phyloP scores from a whole-genome alignment of 2,329 filamentous ascomycete genomes.

The Leptographium procerum region DNA sequence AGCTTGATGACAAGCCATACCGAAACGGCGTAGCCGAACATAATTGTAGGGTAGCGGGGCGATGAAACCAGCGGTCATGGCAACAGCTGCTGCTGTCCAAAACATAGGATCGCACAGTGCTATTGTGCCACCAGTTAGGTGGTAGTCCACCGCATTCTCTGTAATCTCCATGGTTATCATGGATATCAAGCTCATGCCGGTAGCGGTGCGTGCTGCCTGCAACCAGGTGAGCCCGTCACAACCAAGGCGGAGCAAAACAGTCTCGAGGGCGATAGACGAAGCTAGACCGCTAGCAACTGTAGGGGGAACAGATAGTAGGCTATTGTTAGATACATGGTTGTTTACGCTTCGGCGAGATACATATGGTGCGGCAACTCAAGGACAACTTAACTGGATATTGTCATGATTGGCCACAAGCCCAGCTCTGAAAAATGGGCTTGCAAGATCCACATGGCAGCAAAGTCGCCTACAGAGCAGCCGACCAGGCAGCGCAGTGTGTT shows the following conservation, averaged over 20 bases:
- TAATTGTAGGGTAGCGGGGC: constrained; percentile 44
- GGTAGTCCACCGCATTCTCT: constrained; percentile 43
- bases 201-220: constrained; percentile 36
- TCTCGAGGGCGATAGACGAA: constrained; percentile 41
- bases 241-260: constrained; percentile 34
- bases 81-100: constrained; percentile 37
- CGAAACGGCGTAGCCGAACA: constrained; percentile 32
- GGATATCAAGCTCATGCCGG: constrained; percentile 47
- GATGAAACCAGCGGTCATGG: constrained; percentile 32
- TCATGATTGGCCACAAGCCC: constrained; percentile 38
- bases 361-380: no score
- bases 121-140: constrained; percentile 40
- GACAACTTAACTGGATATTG: constrained; percentile 26
- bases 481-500: constrained; percentile 45
- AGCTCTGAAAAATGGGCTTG: constrained; percentile 35
- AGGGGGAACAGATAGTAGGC: neutral
- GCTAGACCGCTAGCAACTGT: constrained; percentile 37
- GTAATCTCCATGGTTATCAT: constrained; percentile 48
- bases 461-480: constrained; percentile 45
- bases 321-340: neutral
- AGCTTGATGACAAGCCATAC: constrained; percentile 36
- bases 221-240: constrained; percentile 35
- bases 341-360: no score
- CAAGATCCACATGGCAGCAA: constrained; percentile 42
- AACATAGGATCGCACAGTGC: constrained; percentile 34